phyloP scores from a whole-genome alignment of 176 grass and related monocot species.

The Aegilops longissima region DNA sequence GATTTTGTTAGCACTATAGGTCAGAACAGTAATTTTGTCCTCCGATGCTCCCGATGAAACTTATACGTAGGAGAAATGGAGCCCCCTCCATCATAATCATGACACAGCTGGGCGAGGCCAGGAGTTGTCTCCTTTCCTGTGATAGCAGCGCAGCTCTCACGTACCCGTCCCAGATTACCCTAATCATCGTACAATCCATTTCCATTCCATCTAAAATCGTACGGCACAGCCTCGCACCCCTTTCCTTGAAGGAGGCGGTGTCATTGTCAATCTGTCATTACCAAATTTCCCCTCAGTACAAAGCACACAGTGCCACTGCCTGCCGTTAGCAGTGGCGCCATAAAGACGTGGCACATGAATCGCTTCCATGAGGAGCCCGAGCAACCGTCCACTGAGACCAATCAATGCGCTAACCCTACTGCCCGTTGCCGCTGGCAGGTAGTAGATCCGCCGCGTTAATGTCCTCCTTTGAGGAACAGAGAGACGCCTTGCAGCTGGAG shows the following conservation, averaged over 20 bases:
- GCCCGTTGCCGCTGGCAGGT: background rate
- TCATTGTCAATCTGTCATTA: background rate
- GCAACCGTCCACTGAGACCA: conserved; percentile 5
- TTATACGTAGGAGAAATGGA: background rate
- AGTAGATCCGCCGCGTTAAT: conserved; percentile 27
- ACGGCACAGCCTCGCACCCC: no score
- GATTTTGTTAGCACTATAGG: no score
- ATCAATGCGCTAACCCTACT: conserved; percentile 26
- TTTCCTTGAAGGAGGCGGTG: background rate
- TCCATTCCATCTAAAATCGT: background rate
- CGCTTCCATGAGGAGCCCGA: conserved; percentile 18
- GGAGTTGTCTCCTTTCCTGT: background rate
- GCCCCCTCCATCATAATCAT: background rate
- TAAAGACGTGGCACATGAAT: conserved; percentile 28
- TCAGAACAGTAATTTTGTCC: no score
- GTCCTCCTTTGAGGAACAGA: background rate
- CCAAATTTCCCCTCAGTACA: background rate
- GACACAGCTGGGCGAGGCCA: background rate
- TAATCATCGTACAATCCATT: conserved; percentile 7
- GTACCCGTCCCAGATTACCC: background rate
- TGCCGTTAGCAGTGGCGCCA: background rate
- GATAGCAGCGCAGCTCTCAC: background rate
- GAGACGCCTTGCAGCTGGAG: conserved; percentile 9
- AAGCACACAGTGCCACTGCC: background rate
- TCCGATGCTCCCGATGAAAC: background rate